Conservation (phyloP, 2,329 filamentous ascomycete species). For the Monosporascus ibericus region DNA sequence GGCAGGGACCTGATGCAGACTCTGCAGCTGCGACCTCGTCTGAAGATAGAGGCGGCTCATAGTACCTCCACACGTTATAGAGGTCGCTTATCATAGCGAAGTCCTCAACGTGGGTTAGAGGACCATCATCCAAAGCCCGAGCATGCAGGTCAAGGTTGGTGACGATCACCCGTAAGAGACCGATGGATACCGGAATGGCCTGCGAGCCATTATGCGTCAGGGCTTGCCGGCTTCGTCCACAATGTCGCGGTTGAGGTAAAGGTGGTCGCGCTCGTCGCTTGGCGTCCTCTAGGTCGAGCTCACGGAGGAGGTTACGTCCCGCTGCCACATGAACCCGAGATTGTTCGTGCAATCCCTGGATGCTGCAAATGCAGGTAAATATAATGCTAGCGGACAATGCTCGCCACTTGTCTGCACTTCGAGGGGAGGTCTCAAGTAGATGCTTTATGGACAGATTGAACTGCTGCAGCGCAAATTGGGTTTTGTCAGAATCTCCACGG, state of each 20-base stretch:
- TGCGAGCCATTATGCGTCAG: not conserved
- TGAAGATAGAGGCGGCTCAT: not conserved
- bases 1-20: not conserved
- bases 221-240: not conserved
- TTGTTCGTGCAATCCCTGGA: slow-evolving; percentile 11
- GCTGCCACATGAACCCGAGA: slow-evolving; percentile 7
- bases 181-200: slow-evolving; percentile 1
- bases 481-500: not conserved
- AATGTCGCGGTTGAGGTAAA: not conserved
- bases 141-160: slow-evolving; percentile 1
- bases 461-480: slow-evolving; percentile 7
- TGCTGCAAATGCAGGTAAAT: slow-evolving; percentile 13
- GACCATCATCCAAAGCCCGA: slow-evolving; percentile 1
- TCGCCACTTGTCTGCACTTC: slow-evolving; percentile 4
- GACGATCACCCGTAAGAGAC: slow-evolving; percentile 1
- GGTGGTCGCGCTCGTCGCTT: not conserved
- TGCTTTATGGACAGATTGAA: slow-evolving; percentile 10
- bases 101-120: not conserved
- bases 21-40: not conserved
- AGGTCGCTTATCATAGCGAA: not conserved
- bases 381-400: slow-evolving; percentile 13
- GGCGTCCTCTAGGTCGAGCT: slow-evolving; percentile 1
- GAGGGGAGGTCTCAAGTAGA: slow-evolving; percentile 1
- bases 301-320: slow-evolving; percentile 2
- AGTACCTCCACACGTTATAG: slow-evolving; percentile 7